Evolutionary conservation across 2,329 filamentous ascomycete species (phyloP), one percentile per base, ranked within the genome.

Genomic region (Phaeoacremonium minimum): DNA sequence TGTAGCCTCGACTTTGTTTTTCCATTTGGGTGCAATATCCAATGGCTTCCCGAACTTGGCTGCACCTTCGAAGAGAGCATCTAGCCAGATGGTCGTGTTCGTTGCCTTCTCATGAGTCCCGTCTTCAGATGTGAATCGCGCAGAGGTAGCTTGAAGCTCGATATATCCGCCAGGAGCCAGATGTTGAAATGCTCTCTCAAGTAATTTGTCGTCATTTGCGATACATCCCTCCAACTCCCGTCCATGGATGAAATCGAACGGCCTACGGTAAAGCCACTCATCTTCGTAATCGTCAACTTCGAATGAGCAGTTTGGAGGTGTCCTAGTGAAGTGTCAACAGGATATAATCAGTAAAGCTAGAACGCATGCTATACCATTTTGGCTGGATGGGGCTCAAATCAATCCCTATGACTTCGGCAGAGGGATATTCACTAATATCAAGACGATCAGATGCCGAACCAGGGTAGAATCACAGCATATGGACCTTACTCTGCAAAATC

Each of bases 311-410:
- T 49, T 50, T 28, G 46, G 37, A 13, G 46, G 46, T 3, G 46
- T 61, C 16, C 22, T 26, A n/a, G 9, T n/a, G n/a, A n/a, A 9
- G 22, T 9, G n/a, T 26, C 22, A 26, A 9, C n/a, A 26, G 22
- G 9, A n/a, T 9, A 26, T n/a, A 26, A 26, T 9, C 22, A 26
- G 22, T n/a, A 26, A 26, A 26, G 22, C 9, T 26, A 26, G 9
- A 26, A 26, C 9, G 9, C 22, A 26, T 26, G 22, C 22, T 26
- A 26, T 26, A 26, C 22, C 40, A 48, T 9, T 43, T 37, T 7
- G 49, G 48, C 37, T 52, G 48, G 26, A 51, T 51, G 14, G 47
- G 46, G 14, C 44, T 47, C 13, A 52, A 39, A 20, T 52, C 49
- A 4, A 43, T 48, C 7, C 49, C 49, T 15, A 48, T 30, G 6